phyloP scores from a whole-genome alignment of 768 basidiomycete species.

The Artomyces pyxidatus region DNA sequence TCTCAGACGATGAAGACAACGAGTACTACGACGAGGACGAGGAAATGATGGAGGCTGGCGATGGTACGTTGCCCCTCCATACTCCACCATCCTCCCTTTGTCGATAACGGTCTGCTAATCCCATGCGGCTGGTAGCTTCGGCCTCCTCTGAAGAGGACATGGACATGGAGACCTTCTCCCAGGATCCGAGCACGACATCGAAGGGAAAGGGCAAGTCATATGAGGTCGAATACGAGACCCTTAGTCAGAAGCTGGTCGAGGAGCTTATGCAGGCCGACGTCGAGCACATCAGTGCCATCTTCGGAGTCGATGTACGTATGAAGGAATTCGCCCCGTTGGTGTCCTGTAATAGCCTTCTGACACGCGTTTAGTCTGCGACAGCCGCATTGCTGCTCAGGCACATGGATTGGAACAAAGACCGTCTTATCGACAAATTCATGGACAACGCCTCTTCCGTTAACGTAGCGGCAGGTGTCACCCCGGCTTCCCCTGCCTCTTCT shows the following conservation, averaged over 20 bases:
- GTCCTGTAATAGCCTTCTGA: background rate
- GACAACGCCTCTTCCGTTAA: conserved; percentile 73
- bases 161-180: conserved; percentile 57
- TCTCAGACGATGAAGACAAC: conserved; percentile 59
- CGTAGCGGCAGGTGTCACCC: conserved; percentile 64
- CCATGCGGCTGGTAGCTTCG: conserved; percentile 25
- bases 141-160: conserved; percentile 51
- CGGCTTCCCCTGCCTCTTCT: conserved; percentile 29
- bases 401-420: conserved; percentile 93
- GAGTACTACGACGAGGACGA: conserved; percentile 68
- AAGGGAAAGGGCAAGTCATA: conserved; percentile 63
- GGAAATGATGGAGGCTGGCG: conserved; percentile 54
- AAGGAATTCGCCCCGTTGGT: background rate
- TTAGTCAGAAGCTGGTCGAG: conserved; percentile 67
- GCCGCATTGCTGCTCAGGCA: conserved; percentile 76
- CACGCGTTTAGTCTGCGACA: conserved; percentile 41
- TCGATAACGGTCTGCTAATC: conserved; percentile 17
- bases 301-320: conserved; percentile 77
- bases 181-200: conserved; percentile 51
- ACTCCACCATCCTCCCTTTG: conserved; percentile 16
- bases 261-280: conserved; percentile 70
- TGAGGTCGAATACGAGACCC: conserved; percentile 78
- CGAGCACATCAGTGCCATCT: conserved; percentile 81
- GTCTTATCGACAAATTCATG: conserved; percentile 95
- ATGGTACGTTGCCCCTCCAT: conserved; percentile 29